A percentile compares a stretch with the other conserved stretches of the same genome.
These are phyloP conservation scores for Talaromyces atroroseus DNA, from an alignment of 2,329 filamentous ascomycete species.

Conservation along the genomic window DNA sequence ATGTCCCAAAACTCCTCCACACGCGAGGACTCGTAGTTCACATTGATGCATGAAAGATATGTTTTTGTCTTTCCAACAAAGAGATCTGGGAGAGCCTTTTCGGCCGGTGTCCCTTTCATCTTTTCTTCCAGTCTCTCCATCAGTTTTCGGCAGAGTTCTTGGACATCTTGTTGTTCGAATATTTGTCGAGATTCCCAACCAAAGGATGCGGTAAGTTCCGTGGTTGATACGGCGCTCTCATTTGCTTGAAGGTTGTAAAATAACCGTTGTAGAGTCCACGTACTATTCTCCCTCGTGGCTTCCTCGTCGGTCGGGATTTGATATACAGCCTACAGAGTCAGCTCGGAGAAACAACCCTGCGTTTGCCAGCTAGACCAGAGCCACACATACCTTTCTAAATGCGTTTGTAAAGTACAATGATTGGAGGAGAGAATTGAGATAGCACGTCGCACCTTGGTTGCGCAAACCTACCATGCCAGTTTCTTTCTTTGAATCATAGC, in stretches of 20 bases:
- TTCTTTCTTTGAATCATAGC: conserved; percentile 98
- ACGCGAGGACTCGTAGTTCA: conserved; percentile 92
- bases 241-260: conserved; percentile 95
- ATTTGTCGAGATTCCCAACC: conserved; percentile 98
- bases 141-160: conserved; percentile 89
- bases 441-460: conserved; percentile 92
- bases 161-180: conserved; percentile 97
- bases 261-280: conserved; percentile 85
- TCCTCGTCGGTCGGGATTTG: conserved; percentile 91
- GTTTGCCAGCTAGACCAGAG: not conserved
- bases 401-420: conserved; percentile 84
- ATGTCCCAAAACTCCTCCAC: conserved; percentile 99
- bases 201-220: conserved; percentile 91
- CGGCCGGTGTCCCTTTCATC: conserved; percentile 93
- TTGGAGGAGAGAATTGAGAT: conserved; percentile 77
- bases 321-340: conserved; percentile 68
- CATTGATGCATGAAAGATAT: conserved; percentile 97
- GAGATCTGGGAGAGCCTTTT: conserved; percentile 81
- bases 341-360: not conserved
- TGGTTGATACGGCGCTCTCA: conserved; percentile 75
- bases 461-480: conserved; percentile 95
- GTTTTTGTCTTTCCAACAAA: conserved; percentile 98
- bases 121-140: conserved; percentile 97
- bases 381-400: conserved; percentile 70
- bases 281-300: conserved; percentile 75